Conservation (phyloP, 2,329 filamentous ascomycete species). For the Eutypa lata region DNA sequence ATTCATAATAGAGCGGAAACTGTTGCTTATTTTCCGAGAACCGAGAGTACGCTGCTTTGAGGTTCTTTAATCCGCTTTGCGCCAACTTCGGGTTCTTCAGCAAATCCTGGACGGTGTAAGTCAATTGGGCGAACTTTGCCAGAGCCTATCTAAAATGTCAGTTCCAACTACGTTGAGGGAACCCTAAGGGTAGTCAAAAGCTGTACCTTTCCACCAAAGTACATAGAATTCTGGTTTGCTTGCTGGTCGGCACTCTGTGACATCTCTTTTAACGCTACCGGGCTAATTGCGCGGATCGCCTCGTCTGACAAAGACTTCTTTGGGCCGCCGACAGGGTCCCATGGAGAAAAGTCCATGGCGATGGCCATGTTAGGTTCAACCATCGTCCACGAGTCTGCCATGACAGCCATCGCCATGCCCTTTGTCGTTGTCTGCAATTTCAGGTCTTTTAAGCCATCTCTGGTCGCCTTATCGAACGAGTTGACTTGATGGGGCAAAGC, state of each 20-base stretch:
- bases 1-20: constrained; percentile 63
- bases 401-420: constrained; percentile 70
- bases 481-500: constrained; percentile 81
- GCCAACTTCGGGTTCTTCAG: constrained; percentile 56
- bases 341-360: constrained; percentile 75
- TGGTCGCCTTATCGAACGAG: constrained; percentile 63
- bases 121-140: constrained; percentile 70
- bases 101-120: constrained; percentile 64
- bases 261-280: constrained; percentile 68
- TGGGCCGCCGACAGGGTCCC: constrained; percentile 55
- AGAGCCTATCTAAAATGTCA: constrained; percentile 47
- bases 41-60: constrained; percentile 64
- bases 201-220: constrained; percentile 79
- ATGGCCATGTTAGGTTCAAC: constrained; percentile 69
- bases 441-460: constrained; percentile 51
- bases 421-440: constrained; percentile 80
- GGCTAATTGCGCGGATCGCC: constrained; percentile 58
- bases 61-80: constrained; percentile 52
- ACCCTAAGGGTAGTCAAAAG: constrained; percentile 27
- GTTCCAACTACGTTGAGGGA: neutral
- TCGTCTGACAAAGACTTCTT: constrained; percentile 45
- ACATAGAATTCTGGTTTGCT: constrained; percentile 80
- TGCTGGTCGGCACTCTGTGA: constrained; percentile 72
- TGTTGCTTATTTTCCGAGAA: constrained; percentile 68
- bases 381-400: constrained; percentile 75